phyloP scores from a whole-genome alignment of 1,139 yeast genomes.

The Pichia sp. region DNA sequence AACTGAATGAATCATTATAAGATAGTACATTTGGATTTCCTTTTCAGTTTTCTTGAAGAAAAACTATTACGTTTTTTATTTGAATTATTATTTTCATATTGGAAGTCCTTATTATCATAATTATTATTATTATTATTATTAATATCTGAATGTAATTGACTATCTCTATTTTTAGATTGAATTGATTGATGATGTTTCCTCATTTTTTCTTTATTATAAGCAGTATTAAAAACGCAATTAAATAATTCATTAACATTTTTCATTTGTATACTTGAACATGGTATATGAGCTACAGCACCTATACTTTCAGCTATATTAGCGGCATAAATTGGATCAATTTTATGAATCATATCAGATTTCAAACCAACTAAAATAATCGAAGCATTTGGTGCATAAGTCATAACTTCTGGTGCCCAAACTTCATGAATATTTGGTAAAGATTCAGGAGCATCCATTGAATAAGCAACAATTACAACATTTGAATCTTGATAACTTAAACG shows the following conservation, averaged over 20 bases:
- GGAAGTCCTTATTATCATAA: too few species aligned
- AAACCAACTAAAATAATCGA: slow-evolving; percentile 78
- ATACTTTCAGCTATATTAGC: slow-evolving; percentile 50
- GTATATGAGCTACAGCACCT: slow-evolving; percentile 72
- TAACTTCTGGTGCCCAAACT: slow-evolving; percentile 82
- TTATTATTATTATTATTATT: background rate
- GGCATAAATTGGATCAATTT: slow-evolving; percentile 28
- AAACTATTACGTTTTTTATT: too few species aligned
- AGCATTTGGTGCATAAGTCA: slow-evolving; percentile 73
- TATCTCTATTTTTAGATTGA: background rate
- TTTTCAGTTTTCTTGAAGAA: slow-evolving; percentile 1
- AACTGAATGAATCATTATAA: slow-evolving; percentile 1
- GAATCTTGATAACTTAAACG: slow-evolving; percentile 83
- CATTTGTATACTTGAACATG: slow-evolving; percentile 71
- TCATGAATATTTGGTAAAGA: slow-evolving; percentile 71
- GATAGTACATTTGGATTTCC: slow-evolving; percentile 9
- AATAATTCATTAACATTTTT: slow-evolving; percentile 64
- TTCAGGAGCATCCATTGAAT: slow-evolving; percentile 57
- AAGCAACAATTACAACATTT: slow-evolving; percentile 68
- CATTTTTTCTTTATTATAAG: slow-evolving; percentile 18
- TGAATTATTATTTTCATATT: too few species aligned
- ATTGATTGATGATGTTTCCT: slow-evolving; percentile 5
- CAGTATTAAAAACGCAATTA: slow-evolving; percentile 33
- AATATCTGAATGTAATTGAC: background rate
- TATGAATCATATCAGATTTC: slow-evolving; percentile 52